phyloP scores from a whole-genome alignment of 2,329 filamentous ascomycete species.

The Trichoderma arundinaceum region DNA sequence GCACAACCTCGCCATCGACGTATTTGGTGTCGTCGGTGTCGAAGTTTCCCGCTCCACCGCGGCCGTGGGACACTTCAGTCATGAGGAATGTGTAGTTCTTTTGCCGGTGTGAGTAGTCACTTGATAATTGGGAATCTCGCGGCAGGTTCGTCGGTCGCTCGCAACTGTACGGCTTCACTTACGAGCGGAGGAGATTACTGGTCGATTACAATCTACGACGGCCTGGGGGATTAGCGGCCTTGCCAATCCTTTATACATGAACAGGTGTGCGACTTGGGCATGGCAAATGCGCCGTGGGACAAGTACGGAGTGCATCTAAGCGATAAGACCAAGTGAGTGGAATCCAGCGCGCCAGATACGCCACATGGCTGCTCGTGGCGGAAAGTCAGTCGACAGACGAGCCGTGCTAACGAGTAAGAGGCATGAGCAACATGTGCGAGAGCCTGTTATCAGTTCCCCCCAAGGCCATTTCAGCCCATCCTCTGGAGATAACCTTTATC shows the following conservation, averaged over 20 bases:
- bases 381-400: constrained; percentile 24
- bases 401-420: neutral
- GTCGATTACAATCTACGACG: constrained; percentile 1
- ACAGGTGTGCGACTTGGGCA: neutral
- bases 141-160: neutral
- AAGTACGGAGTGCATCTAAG: neutral
- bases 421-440: constrained; percentile 4
- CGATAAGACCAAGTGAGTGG: constrained; percentile 21
- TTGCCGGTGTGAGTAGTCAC: neutral
- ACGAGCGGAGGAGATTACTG: neutral
- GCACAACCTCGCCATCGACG: constrained; percentile 66
- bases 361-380: constrained; percentile 32
- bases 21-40: constrained; percentile 63
- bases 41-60: constrained; percentile 68
- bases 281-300: neutral
- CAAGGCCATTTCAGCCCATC: constrained; percentile 6
- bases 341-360: constrained; percentile 27
- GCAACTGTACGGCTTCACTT: neutral
- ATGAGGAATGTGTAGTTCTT: constrained; percentile 34
- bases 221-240: neutral
- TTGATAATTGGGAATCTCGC: neutral
- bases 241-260: constrained; percentile 22
- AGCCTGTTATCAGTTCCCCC: constrained; percentile 21
- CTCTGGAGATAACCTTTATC: constrained; percentile 29
- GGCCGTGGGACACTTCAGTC: constrained; percentile 63